Percentiles rank a stretch among this genome's conserved stretches.
phyloP scores from a whole-genome alignment of 176 grass and related monocot genomes.

The Oryza officinalis region DNA sequence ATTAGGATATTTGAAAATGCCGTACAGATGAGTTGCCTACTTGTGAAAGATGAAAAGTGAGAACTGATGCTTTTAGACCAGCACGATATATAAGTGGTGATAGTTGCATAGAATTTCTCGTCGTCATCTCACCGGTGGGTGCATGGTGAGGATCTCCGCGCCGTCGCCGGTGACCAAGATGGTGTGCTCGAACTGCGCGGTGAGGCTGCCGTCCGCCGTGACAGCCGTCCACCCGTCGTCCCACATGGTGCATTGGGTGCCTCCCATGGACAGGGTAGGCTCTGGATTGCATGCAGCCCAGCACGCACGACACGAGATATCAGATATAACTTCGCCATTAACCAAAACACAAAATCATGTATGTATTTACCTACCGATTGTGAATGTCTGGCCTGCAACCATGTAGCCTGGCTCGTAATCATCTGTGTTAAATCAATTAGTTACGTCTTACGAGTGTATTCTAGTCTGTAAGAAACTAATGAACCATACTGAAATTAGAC shows the following conservation, averaged over 20 bases:
- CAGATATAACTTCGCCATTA: not conserved
- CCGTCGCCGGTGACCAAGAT: conserved; percentile 63
- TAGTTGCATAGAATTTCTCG: too few species aligned
- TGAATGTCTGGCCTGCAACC: conserved; percentile 95
- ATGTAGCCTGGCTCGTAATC: conserved; percentile 72
- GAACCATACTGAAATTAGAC: not conserved
- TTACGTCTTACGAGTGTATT: not conserved
- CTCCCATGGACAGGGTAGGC: conserved; percentile 75
- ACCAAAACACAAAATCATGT: not conserved
- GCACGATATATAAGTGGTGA: too few species aligned
- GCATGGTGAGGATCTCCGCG: conserved; percentile 58
- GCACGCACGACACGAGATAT: too few species aligned
- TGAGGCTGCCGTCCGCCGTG: conserved; percentile 65
- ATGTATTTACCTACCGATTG: conserved; percentile 51
- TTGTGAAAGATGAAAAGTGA: too few species aligned
- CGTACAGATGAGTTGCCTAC: too few species aligned
- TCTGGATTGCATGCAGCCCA: conserved; percentile 33
- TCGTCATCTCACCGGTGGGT: not conserved
- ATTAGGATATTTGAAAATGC: too few species aligned
- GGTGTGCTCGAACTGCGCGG: conserved; percentile 87
- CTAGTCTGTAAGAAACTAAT: not conserved
- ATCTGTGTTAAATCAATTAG: conserved; percentile 34
- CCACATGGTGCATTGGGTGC: conserved; percentile 58
- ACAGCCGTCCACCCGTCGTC: conserved; percentile 89
- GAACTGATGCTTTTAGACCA: too few species aligned